These are phyloP conservation scores for Pulveroboletus sp. DNA, from an alignment of 768 basidiomycete genomes.

Conservation along the genomic window DNA sequence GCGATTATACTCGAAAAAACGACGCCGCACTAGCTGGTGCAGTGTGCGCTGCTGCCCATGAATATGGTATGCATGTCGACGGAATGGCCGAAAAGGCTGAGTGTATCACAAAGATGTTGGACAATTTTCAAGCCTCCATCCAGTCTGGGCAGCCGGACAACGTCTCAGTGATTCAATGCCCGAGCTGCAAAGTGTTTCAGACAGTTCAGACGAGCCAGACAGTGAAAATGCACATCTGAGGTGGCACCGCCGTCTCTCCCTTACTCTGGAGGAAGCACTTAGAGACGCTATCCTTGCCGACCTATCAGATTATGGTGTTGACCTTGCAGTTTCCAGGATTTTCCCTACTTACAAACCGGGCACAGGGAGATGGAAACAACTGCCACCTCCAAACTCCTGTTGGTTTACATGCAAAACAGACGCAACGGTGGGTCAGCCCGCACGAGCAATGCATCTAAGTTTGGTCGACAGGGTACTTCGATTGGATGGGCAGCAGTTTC, in stretches of 20 bases:
- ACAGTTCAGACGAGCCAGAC: too few relatives aligned
- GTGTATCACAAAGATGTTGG: constrained; percentile 1
- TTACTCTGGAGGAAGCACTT: constrained; percentile 13
- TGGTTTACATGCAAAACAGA: constrained; percentile 16
- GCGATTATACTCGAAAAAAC: background rate
- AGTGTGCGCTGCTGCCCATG: constrained; percentile 1
- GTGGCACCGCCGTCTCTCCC: constrained; percentile 23
- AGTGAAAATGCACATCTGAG: too few relatives aligned
- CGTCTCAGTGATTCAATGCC: too few relatives aligned
- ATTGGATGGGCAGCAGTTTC: constrained; percentile 15
- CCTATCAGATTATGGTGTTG: constrained; percentile 6
- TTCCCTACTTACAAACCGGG: constrained; percentile 8
- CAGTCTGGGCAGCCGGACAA: background rate
- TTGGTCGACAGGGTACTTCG: constrained; percentile 15
- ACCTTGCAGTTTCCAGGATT: constrained; percentile 7
- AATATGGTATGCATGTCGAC: background rate
- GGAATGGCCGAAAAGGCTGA: background rate
- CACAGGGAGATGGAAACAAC: constrained; percentile 6
- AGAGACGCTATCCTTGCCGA: background rate
- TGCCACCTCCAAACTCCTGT: background rate
- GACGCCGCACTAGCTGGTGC: background rate
- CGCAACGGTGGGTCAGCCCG: background rate
- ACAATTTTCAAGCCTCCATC: constrained; percentile 1
- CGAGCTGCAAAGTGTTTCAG: background rate
- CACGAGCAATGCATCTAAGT: constrained; percentile 2